A percentile compares a stretch with the other conserved stretches of the same genome.
phyloP scores from a whole-genome alignment of 371 early-diverging fungal species.

The Cokeromyces recurvatus region DNA sequence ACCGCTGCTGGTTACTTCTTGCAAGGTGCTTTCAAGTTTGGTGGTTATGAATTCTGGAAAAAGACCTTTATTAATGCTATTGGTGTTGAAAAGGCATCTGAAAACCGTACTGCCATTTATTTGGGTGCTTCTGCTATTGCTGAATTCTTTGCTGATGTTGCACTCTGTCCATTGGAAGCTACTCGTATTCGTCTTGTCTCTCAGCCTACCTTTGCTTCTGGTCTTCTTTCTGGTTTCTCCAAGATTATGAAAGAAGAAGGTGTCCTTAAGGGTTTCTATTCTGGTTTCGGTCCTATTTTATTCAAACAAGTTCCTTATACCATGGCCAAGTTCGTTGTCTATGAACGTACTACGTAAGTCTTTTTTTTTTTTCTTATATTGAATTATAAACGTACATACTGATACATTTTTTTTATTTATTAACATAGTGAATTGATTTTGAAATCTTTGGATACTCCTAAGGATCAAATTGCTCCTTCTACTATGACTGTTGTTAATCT shows the following conservation, averaged over 20 bases:
- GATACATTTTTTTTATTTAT: background rate
- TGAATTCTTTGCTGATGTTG: slow-evolving; percentile 92
- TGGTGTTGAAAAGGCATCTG: slow-evolving; percentile 73
- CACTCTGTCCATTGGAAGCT: slow-evolving; percentile 77
- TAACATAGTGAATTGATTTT: slow-evolving; percentile 46
- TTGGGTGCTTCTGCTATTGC: slow-evolving; percentile 81
- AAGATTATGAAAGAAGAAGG: slow-evolving; percentile 67
- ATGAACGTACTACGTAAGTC: slow-evolving; percentile 51
- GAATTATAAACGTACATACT: background rate
- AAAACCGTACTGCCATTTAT: slow-evolving; percentile 84
- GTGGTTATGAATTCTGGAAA: slow-evolving; percentile 88
- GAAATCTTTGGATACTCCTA: slow-evolving; percentile 40
- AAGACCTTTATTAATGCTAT: slow-evolving; percentile 68
- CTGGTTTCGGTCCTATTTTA: slow-evolving; percentile 73
- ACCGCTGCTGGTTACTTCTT: slow-evolving; percentile 84
- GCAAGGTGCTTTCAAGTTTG: slow-evolving; percentile 91
- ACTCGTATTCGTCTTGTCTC: slow-evolving; percentile 77
- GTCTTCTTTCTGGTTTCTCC: slow-evolving; percentile 59
- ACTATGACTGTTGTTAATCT: slow-evolving; percentile 47
- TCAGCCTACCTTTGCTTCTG: slow-evolving; percentile 66
- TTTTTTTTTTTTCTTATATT: background rate
- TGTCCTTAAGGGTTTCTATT: slow-evolving; percentile 69
- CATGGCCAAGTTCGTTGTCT: slow-evolving; percentile 62
- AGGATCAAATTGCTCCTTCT: slow-evolving; percentile 46
- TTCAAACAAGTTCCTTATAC: slow-evolving; percentile 73